Base-by-base conservation (phyloP, 768 basidiomycete species). In the Russula virescens region DNA sequence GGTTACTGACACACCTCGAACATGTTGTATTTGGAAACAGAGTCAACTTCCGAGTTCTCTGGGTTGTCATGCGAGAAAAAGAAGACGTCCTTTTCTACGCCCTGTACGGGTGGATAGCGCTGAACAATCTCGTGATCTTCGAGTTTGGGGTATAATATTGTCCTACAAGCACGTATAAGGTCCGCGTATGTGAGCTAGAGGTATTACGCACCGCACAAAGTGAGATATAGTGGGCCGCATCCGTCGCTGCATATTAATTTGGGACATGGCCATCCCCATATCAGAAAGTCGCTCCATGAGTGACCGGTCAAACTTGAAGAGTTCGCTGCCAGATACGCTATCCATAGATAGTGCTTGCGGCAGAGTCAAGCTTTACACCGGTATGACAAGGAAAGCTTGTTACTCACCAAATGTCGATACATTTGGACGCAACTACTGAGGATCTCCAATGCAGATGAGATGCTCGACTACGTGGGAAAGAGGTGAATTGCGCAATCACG, bases 401-500 rank as follows among this genome's bases (percentile, higher is more conserved):
- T 13, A 71, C 81, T 28, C 60, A 88, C 88, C 63, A 63, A 77
- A 90, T 19, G 82, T 87, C 38, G 83, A 82, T 49, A 90, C 63
- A 0, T 79, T 88, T 0, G 86, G 89, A 1, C 90, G 81, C 1
- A 92, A 77, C 72, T 91, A 90, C 2, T 81, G 76, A 7, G 89
- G 90, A 64, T 92, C 90, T 0, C 90, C 90, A n/a, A 91, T 90
- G 47, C 85, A 75, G 61, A 92, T 89, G 23, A 91, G 75, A 43
- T 91, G 89, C 61, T 90, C 79, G 0, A 91, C 79, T 3, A 6
- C 25, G 9, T 35, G 10, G 42, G 16, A n/a, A 26, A 35, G 19
- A 55, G 14, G 4, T 56, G 26, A 47, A 35, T 6, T 26, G 5
- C 31, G 13, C 19, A 25, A 58, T 25, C 23, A 45, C 23, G n/a